phyloP scores from a whole-genome alignment of 1,284 basidiomycete genomes.

The Cryptococcus sp. region DNA sequence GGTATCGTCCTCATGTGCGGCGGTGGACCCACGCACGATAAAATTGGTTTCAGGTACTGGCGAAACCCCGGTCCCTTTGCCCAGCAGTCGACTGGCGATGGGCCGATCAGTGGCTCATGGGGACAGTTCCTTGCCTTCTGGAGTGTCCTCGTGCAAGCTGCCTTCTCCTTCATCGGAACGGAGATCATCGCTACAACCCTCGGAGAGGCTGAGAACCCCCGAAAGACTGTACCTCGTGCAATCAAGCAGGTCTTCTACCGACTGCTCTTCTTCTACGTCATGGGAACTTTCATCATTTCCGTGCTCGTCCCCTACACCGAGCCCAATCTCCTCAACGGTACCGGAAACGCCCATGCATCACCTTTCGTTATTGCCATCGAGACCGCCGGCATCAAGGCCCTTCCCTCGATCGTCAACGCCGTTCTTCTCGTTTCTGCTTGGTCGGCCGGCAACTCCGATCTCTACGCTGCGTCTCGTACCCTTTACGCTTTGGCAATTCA shows the following conservation, averaged over 20 bases:
- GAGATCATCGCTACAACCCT: constrained; percentile 75
- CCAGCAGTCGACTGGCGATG: constrained; percentile 25
- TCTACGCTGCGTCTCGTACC: constrained; percentile 79
- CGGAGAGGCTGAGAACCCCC: constrained; percentile 63
- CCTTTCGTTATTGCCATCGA: constrained; percentile 79
- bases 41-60: constrained; percentile 64
- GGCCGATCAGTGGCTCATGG: constrained; percentile 32
- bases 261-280: constrained; percentile 69
- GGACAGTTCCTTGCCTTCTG: constrained; percentile 71
- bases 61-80: constrained; percentile 61
- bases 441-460: constrained; percentile 76
- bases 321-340: constrained; percentile 60
- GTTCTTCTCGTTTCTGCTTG: constrained; percentile 73
- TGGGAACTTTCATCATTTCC: constrained; percentile 60
- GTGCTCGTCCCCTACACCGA: constrained; percentile 77
- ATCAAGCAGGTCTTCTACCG: constrained; percentile 78
- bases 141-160: constrained; percentile 70
- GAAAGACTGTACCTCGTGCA: constrained; percentile 75
- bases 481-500: constrained; percentile 78
- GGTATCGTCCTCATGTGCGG: constrained; percentile 72
- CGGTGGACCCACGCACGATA: constrained; percentile 61
- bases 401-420: constrained; percentile 57
- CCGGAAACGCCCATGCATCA: constrained; percentile 62
- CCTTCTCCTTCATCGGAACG: constrained; percentile 81
- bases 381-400: constrained; percentile 70